Conservation (phyloP, 169 alveolate genomes). For the Cyclospora cayetanensis region DNA sequence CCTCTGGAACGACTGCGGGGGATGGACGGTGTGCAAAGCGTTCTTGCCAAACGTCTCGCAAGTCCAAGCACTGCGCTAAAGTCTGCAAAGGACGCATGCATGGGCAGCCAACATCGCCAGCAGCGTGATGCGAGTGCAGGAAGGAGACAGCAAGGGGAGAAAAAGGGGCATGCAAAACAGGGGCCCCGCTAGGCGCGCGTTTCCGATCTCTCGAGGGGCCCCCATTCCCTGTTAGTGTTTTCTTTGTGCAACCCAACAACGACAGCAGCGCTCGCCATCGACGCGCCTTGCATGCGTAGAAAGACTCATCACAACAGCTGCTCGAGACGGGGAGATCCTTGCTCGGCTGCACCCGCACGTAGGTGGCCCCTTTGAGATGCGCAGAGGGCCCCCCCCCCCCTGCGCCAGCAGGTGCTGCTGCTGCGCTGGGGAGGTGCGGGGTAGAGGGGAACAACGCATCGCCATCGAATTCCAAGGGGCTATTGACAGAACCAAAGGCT, state of each 20-base stretch:
- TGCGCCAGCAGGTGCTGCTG: neutral
- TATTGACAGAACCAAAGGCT: neutral
- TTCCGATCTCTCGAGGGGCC: too few relatives aligned
- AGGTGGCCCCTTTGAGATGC: neutral
- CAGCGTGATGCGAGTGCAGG: neutral
- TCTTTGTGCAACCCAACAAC: too few relatives aligned
- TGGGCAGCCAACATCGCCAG: neutral
- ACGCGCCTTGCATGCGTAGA: slow-evolving; percentile 3
- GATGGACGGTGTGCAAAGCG: neutral
- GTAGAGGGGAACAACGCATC: neutral
- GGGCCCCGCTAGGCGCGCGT: neutral
- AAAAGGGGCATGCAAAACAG: too few relatives aligned
- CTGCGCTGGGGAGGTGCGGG: neutral
- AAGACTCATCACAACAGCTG: slow-evolving; percentile 23
- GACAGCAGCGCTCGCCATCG: neutral
- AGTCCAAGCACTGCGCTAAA: neutral
- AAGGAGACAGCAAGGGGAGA: neutral
- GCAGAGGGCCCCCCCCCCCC: neutral
- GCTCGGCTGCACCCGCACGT: slow-evolving; percentile 48
- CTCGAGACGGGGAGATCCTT: slow-evolving; percentile 34
- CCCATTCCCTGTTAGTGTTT: too few relatives aligned
- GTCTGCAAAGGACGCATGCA: neutral
- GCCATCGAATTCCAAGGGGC: neutral
- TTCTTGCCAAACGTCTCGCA: neutral
- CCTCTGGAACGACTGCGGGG: neutral